Base-by-base conservation (phyloP, 495 filamentous ascomycete genomes). In the Lasiosphaeria hispida region DNA sequence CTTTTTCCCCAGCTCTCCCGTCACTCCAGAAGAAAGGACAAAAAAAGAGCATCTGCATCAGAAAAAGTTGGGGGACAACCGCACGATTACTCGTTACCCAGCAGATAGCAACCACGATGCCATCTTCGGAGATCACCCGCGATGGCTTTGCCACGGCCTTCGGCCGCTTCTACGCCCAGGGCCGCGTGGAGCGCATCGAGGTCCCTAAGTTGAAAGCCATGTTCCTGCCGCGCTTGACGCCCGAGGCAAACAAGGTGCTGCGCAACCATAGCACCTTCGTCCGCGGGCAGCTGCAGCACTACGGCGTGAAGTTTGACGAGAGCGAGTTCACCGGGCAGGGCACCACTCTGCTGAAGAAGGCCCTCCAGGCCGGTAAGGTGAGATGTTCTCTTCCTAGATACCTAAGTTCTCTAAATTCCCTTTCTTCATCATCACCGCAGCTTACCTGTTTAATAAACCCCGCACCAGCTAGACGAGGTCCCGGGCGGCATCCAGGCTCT, bases 261-360 rank as follows among this genome's bases (percentile, higher is more conserved):
- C 23, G 51, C 34, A 10, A 41, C 17, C 17, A 45, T 10, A 42
- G 11, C 4, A 13, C n/a, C 39, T 54, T 54, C 15, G 51, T 17
- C 37, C 51, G 38, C 13, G 38, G 8, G 2, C 51, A 54, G 11
- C 30, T 54, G 37, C 37, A 43, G 19, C 55, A 57, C 17, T 57
- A 50, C 18, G 55, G 44, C 4, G 17, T 57, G n/a, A 13, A 57
- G 13, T 49, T 10, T n/a, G 19, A 38, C 3, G 34, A 42, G 17
- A 40, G 13, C 11, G 38, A 42, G 0, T 30, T 57, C 14, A 2
- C 55, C 8, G 44, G 44, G 11, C 48, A 57, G 11, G 55, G 55
- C 8, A 17, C 35, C 9, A 2, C 15, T 5, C 17, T 43, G 10
- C 9, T 57, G 44, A 50, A 41, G 38, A 49, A 49, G n/a, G 37